Base-by-base conservation (phyloP, 2,329 filamentous ascomycete genomes). In the Metarhizium anisopliae region DNA sequence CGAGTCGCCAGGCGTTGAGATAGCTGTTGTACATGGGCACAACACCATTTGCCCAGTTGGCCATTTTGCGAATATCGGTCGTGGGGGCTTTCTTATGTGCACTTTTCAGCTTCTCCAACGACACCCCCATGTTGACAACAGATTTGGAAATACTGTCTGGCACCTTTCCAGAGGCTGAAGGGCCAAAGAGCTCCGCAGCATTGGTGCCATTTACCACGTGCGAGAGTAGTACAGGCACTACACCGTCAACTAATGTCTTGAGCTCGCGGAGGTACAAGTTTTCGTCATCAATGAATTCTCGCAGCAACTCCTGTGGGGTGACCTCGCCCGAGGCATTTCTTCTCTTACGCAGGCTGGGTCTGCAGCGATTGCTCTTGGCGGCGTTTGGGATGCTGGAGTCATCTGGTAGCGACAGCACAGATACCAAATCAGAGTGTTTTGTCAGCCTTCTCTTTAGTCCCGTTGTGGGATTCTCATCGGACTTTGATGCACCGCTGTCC, bases 371-470 rank as follows among this genome's bases (percentile, higher is more conserved):
- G 66, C 86, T 91, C 65, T 79, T 84, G 57, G 80, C 81, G 56
- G 85, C 79, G 51, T 79, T 79, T 52, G 82, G 79, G 38, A 81
- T 73, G 30, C 74, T 72, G 40, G 71, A 71, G 55, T 83, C 74
- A 57, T 85, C 78, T 0, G 86, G 84, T 57, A 90, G 73, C 0
- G 92, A 97, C 8, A 99, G 77, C 2, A 96, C 90, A 0, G 94
- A 97, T 43, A 99, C 90, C 29, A 99, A 78, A 69, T 99, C 94
- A 16, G 91, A 91, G 70, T 97, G 92, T 57, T 89, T 95, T 4
- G 92, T 96, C 43, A 96, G 79, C 58, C 88, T 84, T 59, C 90
- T 82, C 68, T 87, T 90, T 38, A 90, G 74, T 47, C 76, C 78
- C 1, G 78, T 71, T 59, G 74, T 78, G 62, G 76, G 75, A 69